Base-by-base conservation (phyloP, 345 rosid genomes). In the Litchi chinensis region DNA sequence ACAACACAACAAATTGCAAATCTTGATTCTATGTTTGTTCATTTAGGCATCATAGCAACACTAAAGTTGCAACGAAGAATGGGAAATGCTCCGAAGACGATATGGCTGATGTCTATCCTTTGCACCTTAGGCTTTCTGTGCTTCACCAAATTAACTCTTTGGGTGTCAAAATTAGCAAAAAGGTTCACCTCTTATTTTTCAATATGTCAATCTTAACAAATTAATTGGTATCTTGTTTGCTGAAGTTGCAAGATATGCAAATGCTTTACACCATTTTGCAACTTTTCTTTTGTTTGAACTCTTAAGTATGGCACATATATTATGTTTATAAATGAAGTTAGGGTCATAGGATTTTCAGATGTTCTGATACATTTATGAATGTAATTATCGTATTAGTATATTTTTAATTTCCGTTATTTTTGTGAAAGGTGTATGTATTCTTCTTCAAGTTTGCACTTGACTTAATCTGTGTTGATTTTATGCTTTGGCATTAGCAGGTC, bases 51-150 rank as follows among this genome's bases (percentile, higher is more conserved):
- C 37, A 32, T 76, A 94, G 89, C 63, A 88, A 93, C 80, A 83
- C 93, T 76, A 96, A 90, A 86, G 86, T 81, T 87, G 86, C 89
- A 43, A 78, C 87, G 72, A 94, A 86, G 93, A 82, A 84, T 68
- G 84, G 90, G n/a, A 92, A 85, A 87, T 86, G 86, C 82, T 90
- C 91, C 46, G 97, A 92, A 85, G 97, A 91, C 87, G 98, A 94
- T 83, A 89, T 92, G 88, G 90, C 91, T 15, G 98, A 94, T 88
- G 99, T 94, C 70, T 96, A 94, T 86, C 98, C 98, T 39, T 87
- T 96, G 69, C 92, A 91, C 75, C 91, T 96, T 68, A 94, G 98
- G 85, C 91, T 96, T 77, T 87, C 95, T 82, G 78, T 92, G 78
- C 78, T 84, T 79, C 85, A 81, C 74, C 98, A 96, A 84, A 82